Evolutionary conservation across 2,329 filamentous ascomycete species (phyloP).

Genomic region (Calonectria crousiana): DNA sequence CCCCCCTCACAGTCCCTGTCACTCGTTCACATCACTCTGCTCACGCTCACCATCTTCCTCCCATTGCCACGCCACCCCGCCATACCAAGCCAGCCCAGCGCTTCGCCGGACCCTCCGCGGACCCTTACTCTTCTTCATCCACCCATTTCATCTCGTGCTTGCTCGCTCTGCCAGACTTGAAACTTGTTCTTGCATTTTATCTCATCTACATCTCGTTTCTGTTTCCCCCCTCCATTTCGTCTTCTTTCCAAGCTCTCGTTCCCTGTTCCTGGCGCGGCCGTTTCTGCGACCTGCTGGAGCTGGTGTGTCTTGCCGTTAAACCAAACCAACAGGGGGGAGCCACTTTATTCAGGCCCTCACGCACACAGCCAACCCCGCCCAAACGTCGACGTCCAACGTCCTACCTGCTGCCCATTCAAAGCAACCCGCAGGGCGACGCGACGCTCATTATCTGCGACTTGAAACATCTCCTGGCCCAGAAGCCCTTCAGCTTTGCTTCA

Average conservation of each 20-base stretch:
- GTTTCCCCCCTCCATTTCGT: conserved; percentile 19
- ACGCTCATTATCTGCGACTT: background rate
- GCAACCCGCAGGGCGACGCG: background rate
- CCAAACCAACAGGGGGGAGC: conserved; percentile 30
- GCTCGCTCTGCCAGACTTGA: conserved; percentile 9
- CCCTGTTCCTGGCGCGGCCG: conserved; percentile 43
- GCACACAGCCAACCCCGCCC: conserved; percentile 40
- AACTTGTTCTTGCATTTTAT: conserved; percentile 6
- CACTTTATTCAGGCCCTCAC: conserved; percentile 26
- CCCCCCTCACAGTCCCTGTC: background rate
- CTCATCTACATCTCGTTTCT: background rate
- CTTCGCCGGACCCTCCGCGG: conserved; percentile 14
- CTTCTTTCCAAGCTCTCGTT: conserved; percentile 22
- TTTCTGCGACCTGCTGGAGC: conserved; percentile 47
- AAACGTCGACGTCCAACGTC: conserved; percentile 22
- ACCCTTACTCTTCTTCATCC: conserved; percentile 3
- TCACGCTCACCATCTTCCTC: conserved; percentile 9
- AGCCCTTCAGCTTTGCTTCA: background rate
- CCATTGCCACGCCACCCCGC: conserved; percentile 16
- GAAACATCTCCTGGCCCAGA: conserved; percentile 14
- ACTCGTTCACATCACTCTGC: conserved; percentile 8
- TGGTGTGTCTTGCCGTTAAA: conserved; percentile 26
- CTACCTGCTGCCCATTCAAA: conserved; percentile 22
- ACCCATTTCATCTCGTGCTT: conserved; percentile 15
- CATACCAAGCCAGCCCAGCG: conserved; percentile 4